phyloP scores from a whole-genome alignment of 768 basidiomycete species.

The Rhodotorula diobovata region DNA sequence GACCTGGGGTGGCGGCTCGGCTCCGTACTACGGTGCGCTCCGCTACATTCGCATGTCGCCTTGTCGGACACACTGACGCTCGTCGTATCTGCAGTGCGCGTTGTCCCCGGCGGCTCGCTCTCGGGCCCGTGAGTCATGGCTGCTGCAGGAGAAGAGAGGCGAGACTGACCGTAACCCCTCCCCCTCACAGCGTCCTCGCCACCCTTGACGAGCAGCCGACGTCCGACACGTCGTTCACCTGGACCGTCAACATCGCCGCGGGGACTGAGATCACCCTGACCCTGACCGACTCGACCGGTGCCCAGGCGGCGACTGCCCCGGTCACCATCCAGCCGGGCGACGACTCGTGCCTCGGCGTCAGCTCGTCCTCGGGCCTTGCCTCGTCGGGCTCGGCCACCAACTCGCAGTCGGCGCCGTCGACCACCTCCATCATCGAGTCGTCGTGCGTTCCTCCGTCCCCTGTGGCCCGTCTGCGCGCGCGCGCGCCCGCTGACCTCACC shows the following conservation, averaged over 20 bases:
- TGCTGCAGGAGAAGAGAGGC: no score
- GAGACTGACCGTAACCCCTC: background rate
- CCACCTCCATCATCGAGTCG: background rate
- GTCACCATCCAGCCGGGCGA: constrained; percentile 43
- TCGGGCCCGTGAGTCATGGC: background rate
- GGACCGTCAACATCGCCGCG: constrained; percentile 39
- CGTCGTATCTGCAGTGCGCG: constrained; percentile 4
- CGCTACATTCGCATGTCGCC: background rate
- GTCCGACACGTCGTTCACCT: constrained; percentile 24
- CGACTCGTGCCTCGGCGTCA: constrained; percentile 40
- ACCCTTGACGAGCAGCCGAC: constrained; percentile 9
- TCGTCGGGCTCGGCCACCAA: constrained; percentile 29
- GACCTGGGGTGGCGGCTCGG: constrained; percentile 17
- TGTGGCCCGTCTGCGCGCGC: background rate
- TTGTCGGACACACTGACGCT: background rate
- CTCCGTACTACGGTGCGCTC: constrained; percentile 4
- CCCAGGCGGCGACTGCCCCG: constrained; percentile 40
- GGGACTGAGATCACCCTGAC: constrained; percentile 40
- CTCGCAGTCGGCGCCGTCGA: constrained; percentile 24
- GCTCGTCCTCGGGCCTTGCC: constrained; percentile 15
- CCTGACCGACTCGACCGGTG: constrained; percentile 44
- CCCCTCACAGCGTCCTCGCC: background rate
- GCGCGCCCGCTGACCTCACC: background rate
- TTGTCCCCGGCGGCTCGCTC: constrained; percentile 8
- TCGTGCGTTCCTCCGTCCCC: background rate